These are phyloP conservation scores for Melastoma malabathricum DNA, from an alignment of 345 rosid genomes.

Conservation along the genomic window DNA sequence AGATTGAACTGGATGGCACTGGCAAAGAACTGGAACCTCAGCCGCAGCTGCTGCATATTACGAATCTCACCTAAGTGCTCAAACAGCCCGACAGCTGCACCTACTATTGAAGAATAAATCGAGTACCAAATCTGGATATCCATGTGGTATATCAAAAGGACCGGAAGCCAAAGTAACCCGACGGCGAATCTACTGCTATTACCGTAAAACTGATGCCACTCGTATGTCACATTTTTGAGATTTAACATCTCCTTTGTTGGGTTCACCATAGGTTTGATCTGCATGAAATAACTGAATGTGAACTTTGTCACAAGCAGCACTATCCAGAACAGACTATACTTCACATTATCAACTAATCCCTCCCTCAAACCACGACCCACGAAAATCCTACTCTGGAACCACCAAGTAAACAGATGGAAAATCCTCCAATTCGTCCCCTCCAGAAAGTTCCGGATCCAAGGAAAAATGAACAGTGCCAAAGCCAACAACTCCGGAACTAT, in stretches of 20 bases:
- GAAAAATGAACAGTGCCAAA: conserved; percentile 55
- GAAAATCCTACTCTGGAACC: conserved; percentile 35
- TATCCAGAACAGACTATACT: conserved; percentile 69
- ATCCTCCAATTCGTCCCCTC: conserved; percentile 83
- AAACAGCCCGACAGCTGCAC: conserved; percentile 79
- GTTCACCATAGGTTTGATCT: conserved; percentile 70
- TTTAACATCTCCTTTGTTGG: conserved; percentile 45
- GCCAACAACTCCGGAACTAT: conserved; percentile 72
- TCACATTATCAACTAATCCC: conserved; percentile 47
- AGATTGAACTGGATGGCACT: conserved; percentile 95
- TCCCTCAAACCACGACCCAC: conserved; percentile 46
- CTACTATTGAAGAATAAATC: conserved; percentile 74
- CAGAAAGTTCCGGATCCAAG: conserved; percentile 84
- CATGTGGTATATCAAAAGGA: conserved; percentile 68
- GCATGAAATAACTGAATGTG: conserved; percentile 68
- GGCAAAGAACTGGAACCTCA: conserved; percentile 95
- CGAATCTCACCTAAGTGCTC: conserved; percentile 94
- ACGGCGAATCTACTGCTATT: conserved; percentile 67
- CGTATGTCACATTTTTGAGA: conserved; percentile 29
- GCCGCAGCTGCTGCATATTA: conserved; percentile 70
- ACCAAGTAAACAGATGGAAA: conserved; percentile 28
- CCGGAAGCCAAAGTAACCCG: conserved; percentile 71
- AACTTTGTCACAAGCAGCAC: conserved; percentile 74
- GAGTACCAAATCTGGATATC: conserved; percentile 96
- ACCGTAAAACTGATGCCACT: conserved; percentile 53